Conservation (phyloP, 805 yeast species). For the Metschnikowia shivogae region DNA sequence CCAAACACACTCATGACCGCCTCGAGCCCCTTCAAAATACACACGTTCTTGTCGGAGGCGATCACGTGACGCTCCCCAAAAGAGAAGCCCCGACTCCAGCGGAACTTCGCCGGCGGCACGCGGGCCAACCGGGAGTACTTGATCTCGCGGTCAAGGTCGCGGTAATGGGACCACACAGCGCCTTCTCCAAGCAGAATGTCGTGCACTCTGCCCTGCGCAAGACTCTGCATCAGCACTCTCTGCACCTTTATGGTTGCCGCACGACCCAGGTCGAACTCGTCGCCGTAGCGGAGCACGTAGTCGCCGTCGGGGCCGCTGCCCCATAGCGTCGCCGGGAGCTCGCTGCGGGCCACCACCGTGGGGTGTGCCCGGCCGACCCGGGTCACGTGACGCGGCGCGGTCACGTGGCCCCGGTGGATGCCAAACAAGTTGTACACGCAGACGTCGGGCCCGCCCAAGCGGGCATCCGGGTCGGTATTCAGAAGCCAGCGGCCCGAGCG, state of each 20-base stretch:
- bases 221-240: background rate
- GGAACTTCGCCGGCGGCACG: slow-evolving; percentile 1
- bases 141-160: slow-evolving; percentile 3
- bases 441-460: slow-evolving; percentile 27
- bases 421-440: slow-evolving; percentile 27
- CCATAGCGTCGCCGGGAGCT: background rate
- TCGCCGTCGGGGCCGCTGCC: background rate
- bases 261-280: slow-evolving; percentile 1
- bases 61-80: slow-evolving; percentile 10
- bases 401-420: slow-evolving; percentile 9
- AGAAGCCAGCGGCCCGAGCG: slow-evolving; percentile 33
- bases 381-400: background rate
- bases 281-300: slow-evolving; percentile 1
- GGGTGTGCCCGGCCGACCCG: background rate
- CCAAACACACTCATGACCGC: slow-evolving; percentile 4
- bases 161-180: slow-evolving; percentile 3
- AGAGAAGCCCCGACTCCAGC: slow-evolving; percentile 6
- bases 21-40: slow-evolving; percentile 5
- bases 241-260: background rate
- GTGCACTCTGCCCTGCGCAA: background rate
- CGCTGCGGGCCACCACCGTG: background rate
- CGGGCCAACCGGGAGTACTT: slow-evolving; percentile 4
- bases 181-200: background rate
- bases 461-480: slow-evolving; percentile 21
- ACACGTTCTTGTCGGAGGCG: slow-evolving; percentile 9